Percentiles rank a stretch among this genome's conserved stretches.
phyloP scores from a whole-genome alignment of 2,329 filamentous ascomycete genomes.

The Penicillium sp. region DNA sequence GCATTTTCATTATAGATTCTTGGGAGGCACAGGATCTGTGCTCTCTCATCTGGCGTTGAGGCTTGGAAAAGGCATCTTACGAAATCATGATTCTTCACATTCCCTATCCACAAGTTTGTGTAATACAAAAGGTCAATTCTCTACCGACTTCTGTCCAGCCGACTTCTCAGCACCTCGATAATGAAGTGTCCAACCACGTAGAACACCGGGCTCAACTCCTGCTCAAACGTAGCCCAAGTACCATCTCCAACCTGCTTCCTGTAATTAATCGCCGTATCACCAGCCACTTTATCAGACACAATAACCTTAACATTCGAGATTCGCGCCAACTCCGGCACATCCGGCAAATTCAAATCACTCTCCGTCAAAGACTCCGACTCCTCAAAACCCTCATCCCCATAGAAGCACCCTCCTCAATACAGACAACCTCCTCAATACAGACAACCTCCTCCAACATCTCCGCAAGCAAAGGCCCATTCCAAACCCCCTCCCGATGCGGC shows the following conservation, averaged over 20 bases:
- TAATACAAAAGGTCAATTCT: slow-evolving; percentile 6
- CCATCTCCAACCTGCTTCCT: slow-evolving; percentile 1
- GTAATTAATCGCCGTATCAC: slow-evolving; percentile 11
- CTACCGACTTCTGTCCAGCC: background rate
- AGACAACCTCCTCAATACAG: slow-evolving; percentile 12
- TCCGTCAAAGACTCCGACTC: background rate
- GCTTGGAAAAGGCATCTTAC: slow-evolving; percentile 11
- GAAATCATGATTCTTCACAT: slow-evolving; percentile 14
- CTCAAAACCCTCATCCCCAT: background rate
- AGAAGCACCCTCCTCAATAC: too few species aligned
- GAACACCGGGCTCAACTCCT: slow-evolving; percentile 1
- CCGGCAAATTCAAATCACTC: slow-evolving; percentile 4
- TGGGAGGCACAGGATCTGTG: background rate
- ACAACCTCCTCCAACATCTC: slow-evolving; percentile 13
- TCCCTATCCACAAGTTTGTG: slow-evolving; percentile 9
- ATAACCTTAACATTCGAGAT: slow-evolving; percentile 12
- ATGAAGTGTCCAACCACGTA: background rate
- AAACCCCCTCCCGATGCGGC: slow-evolving; percentile 17
- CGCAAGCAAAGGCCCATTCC: slow-evolving; percentile 18
- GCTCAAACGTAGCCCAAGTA: slow-evolving; percentile 3
- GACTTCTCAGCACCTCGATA: background rate
- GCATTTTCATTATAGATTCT: background rate
- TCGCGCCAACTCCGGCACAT: slow-evolving; percentile 3
- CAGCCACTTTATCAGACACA: slow-evolving; percentile 7
- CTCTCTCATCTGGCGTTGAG: slow-evolving; percentile 8